Base-by-base conservation (phyloP, 2,329 filamentous ascomycete species). In the Periglandula ipomoeae region DNA sequence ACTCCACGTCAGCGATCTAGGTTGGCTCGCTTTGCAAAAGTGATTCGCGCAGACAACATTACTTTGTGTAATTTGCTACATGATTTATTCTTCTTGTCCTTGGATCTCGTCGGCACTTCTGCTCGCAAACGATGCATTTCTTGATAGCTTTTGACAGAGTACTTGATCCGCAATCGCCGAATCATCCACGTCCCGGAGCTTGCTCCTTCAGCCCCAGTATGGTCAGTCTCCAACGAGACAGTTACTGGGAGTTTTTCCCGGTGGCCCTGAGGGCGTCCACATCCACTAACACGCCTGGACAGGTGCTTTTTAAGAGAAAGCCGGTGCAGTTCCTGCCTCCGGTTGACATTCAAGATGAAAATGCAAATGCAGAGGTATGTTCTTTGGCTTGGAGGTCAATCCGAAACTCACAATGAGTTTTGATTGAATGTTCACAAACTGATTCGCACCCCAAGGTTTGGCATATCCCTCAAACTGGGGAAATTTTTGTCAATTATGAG, bases 271-370 rank as follows among this genome's bases (percentile, higher is more conserved):
- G 20, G n/a, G 44, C 38, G 38, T 22, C 17, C 2, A 5, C 23
- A 34, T 39, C n/a, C 45, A 49, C 50, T 51, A 26, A 39, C 54
- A 54, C 27, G 55, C 45, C 32, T 34, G 42, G 27, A 26, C 50
- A 97, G 91, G 91, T 98, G 59, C 78, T 95, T 55, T 96, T 87
- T 70, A 97, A 97, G 73, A 82, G 93, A 61, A 97, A 97, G 70
- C 90, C 90, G 50, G 89, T 97, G 62, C 83, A 87, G 70, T 86
- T 89, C 64, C 73, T 90, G 56, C 78, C 85, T 44, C 75, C 77
- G 43, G 85, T 86, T 20, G 72, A 78, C 46, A 79, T 91, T 56
- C 77, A 89, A 57, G 83, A 93, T 73, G 88, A 95, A 56, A 82
- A 87, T 60, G 76, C 80, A 56, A 82, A 87, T 60, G 76, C 80